Evolutionary conservation across 1,284 basidiomycete species (phyloP), one percentile per base, ranked within the genome.

Genomic region (Irpex lacteus): DNA sequence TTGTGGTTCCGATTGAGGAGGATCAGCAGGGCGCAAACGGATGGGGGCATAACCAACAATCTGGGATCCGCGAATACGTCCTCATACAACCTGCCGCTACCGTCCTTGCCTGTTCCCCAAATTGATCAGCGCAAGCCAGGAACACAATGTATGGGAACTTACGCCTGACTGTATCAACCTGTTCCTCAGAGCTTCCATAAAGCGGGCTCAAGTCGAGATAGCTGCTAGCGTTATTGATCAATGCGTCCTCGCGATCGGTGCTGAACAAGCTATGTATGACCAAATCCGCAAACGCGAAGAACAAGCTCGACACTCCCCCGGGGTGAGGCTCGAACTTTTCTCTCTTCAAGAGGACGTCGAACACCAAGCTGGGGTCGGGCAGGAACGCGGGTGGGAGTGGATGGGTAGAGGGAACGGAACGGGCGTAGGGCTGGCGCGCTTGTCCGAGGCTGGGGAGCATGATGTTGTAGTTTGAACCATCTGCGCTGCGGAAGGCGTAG

Each of bases 131-230:
- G 53, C 37, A 1, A 21, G 50, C 15, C 7, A 7, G 26, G 40
- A 32, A 38, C 21, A 47, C 57, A 49, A n/a, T 13, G 21, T 8
- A 15, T 4, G n/a, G 26, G 21, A 21, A 59, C 63, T 61, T 40
- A 64, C 78, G 79, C 57, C 90, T 80, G n/a, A 93, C 80, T 2
- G 71, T 70, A 40, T 84, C 70, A 7, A 85, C 77, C 54, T 88
- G 77, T 2, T 71, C 72, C 53, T 83, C 74, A 47, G 78, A 85
- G 71, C 73, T 85, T 1, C 92, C 92, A 67, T 95, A 95, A 3
- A 95, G 76, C 6, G 91, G 83, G 69, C 87, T 88, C 36, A 95
- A 75, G 70, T 95, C 92, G 34, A 95, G 81, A 73, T 95, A 95
- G 66, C 87, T 90, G 68, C 86, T 89, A 1, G 87, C 78, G 62